Evolutionary conservation across 1,284 basidiomycete genomes (phyloP), one percentile per base, ranked within the genome.

Genomic region (Ganoderma boninense): DNA sequence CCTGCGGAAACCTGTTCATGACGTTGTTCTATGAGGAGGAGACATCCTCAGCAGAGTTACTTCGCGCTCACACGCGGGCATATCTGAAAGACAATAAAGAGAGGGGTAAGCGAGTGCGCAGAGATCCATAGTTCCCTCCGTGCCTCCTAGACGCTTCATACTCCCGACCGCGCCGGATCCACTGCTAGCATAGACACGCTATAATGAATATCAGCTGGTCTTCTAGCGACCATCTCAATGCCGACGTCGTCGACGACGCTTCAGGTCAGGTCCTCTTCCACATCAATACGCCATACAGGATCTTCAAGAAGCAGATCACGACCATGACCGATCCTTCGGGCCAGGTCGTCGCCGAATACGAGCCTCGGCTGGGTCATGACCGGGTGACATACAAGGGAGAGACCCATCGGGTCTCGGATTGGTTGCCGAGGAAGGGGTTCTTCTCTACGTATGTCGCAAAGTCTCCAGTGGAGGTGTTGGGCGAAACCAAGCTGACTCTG

Each of bases 381-480:
- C 38, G 29, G 52, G 54, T 72, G 23, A 64, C 65, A 26, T 52
- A 63, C 46, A 54, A 57, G 10, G 71, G 71, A 13, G 18, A 62
- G 65, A 69, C 59, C 20, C n/a, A 14, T 20, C 7, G 20, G 14
- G 62, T 67, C 13, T 65, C 65, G 11, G 66, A 69, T 16, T 72
- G 68, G 71, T 57, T 72, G 14, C 52, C 60, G 29, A 67, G 42
- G 23, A 62, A 59, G 23, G 57, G 46, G 7, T 20, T 67, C 20
- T 63, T 68, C 64, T 60, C 70, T 1, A 57, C 7, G 42, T 46
- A 52, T 18, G 42, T 35, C n/a, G 13, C 32, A 26, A 20, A 40
- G 23, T 26, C n/a, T 29, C 1, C 43, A 20, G 26, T 8, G 16
- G 23, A 18, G 23, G 29, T 6, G 13, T 23, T 35, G 18, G 26